phyloP scores from a whole-genome alignment of 148 eudicot genomes.

The Amaranthus cruentus region DNA sequence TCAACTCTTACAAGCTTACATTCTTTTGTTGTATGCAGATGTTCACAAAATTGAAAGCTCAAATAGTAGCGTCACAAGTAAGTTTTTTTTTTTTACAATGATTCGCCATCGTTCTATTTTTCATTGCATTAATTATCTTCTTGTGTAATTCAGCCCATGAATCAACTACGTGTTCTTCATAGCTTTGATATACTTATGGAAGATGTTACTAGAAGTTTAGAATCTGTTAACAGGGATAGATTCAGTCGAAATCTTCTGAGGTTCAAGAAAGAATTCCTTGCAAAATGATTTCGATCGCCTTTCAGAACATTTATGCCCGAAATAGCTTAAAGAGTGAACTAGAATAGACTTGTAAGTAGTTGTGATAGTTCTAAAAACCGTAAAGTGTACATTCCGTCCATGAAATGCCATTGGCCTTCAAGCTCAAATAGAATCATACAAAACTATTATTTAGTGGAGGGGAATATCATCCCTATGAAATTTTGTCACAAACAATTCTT shows the following conservation, averaged over 20 bases:
- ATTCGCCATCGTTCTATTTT: background rate
- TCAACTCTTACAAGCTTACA: background rate
- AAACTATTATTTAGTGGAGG: background rate
- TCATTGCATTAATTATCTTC: background rate
- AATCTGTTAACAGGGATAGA: constrained; percentile 46
- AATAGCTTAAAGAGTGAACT: background rate
- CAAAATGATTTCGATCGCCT: constrained; percentile 18
- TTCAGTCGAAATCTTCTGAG: constrained; percentile 43
- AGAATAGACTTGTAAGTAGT: constrained; percentile 16
- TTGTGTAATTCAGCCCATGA: constrained; percentile 38
- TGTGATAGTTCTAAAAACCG: constrained; percentile 6
- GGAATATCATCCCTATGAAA: background rate
- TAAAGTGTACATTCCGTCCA: constrained; percentile 17
- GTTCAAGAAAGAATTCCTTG: constrained; percentile 47
- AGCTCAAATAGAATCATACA: background rate
- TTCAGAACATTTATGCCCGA: background rate
- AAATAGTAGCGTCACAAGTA: constrained; percentile 49
- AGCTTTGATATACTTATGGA: constrained; percentile 57
- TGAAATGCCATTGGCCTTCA: background rate
- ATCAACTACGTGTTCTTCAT: constrained; percentile 40
- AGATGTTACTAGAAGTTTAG: constrained; percentile 41
- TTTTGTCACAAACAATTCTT: constrained; percentile 4
- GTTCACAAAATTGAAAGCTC: constrained; percentile 40
- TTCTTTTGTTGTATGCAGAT: constrained; percentile 28
- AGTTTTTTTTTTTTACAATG: constrained; percentile 11